Conservation (phyloP, 352 stramenopile genomes). For the Phytophthora rubi region DNA sequence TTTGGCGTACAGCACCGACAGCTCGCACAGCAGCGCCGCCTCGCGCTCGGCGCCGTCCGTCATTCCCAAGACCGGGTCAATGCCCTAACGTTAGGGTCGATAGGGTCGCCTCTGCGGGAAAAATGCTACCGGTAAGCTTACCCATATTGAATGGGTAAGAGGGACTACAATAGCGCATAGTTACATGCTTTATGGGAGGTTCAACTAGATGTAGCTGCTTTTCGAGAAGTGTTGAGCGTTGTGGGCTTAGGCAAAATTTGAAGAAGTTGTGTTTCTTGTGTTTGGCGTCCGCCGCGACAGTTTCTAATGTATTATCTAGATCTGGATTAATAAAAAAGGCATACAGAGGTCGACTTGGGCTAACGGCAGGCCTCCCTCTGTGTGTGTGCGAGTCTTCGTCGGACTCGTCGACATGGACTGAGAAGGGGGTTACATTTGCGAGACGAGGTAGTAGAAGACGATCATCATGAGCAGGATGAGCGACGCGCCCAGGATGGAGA, state of each 20-base stretch:
- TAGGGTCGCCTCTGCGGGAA: too few relatives aligned
- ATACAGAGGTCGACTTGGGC: conserved; percentile 18
- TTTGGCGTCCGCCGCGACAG: conserved; percentile 3
- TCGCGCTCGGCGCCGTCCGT: conserved; percentile 37
- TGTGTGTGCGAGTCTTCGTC: conserved; percentile 11
- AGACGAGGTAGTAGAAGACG: conserved; percentile 83
- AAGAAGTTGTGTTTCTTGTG: neutral
- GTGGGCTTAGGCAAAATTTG: neutral
- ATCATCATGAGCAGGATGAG: conserved; percentile 78
- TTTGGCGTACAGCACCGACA: conserved; percentile 81
- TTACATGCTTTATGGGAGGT: too few relatives aligned
- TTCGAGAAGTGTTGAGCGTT: neutral
- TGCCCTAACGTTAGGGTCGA: too few relatives aligned
- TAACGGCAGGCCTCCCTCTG: conserved; percentile 9
- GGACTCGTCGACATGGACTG: conserved; percentile 6
- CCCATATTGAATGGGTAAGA: neutral
- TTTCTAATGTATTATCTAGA: conserved; percentile 34
- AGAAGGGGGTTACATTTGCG: conserved; percentile 47
- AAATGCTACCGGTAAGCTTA: too few relatives aligned
- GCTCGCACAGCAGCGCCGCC: conserved; percentile 66
- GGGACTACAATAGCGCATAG: too few relatives aligned
- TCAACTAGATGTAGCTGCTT: too few relatives aligned
- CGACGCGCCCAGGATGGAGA: conserved; percentile 65
- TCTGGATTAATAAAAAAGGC: conserved; percentile 25
- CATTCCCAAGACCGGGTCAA: too few relatives aligned